Base-by-base conservation (phyloP, 2,329 filamentous ascomycete species). In the Emydomyces testavorans region DNA sequence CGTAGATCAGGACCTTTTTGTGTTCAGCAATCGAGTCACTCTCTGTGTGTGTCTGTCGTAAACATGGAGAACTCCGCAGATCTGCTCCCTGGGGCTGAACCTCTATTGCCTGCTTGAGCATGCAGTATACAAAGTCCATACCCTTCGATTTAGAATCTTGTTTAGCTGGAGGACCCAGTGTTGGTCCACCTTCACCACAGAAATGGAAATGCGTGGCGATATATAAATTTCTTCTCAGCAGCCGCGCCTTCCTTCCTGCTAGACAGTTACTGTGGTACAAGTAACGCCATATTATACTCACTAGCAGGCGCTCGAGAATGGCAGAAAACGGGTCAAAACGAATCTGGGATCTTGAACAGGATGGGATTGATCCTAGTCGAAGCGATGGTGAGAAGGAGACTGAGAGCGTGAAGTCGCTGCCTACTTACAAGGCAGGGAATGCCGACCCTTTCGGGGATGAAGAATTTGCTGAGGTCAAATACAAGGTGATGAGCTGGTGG, bases 401-500 rank as follows among this genome's bases (percentile, higher is more conserved):
- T 13, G 35, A 47, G 23, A 39, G 24, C 16, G 26, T 40, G 8
- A 40, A 47, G 13, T 39, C 24, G 10, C 44, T 40, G n/a, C 54
- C 57, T 13, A 43, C 53, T 13, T 59, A 58, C 37, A 44, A 52
- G 28, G 54, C 58, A 29, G 13, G 21, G n/a, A 36, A 24, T 2
- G 37, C 26, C 21, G 66, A 68, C 55, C 60, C 65, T n/a, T 68
- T 67, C 54, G 65, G 65, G 6, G 55, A 68, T 49, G 65, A 69
- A 51, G 60, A 62, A 31, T 54, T 57, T 31, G 60, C 64, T 4
- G 67, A 71, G 48, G 67, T 75, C 48, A 69, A 76, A 52, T 76
- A 74, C 57, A 71, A 71, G 54, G 70, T 70, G 0, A 65, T 74
- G 63, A 63, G 63, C 49, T 77, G 73, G 73, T 68, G 65, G 65